Evolutionary conservation across 2,329 filamentous ascomycete genomes (phyloP).

Genomic region (Colletotrichum sp.): DNA sequence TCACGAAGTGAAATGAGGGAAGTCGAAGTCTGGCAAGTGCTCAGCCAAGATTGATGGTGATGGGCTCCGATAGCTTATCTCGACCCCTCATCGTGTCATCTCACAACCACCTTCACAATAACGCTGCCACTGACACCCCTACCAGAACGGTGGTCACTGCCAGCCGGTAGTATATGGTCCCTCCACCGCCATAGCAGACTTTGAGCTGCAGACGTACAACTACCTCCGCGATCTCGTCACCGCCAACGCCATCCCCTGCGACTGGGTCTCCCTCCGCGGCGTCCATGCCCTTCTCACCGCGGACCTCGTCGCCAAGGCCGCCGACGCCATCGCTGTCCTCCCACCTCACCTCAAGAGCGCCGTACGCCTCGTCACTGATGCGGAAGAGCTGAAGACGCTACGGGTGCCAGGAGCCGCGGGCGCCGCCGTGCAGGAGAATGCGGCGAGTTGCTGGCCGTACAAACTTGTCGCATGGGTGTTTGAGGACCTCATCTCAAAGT

Average conservation of each 20-base stretch:
- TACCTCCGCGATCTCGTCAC: conserved; percentile 64
- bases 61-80: neutral
- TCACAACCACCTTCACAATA: neutral
- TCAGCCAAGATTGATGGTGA: neutral
- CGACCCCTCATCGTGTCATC: neutral
- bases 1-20: neutral
- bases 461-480: conserved; percentile 80
- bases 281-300: conserved; percentile 68
- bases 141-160: conserved; percentile 74
- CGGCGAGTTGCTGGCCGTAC: conserved; percentile 81
- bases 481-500: conserved; percentile 54
- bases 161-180: conserved; percentile 72
- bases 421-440: conserved; percentile 67
- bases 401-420: conserved; percentile 63
- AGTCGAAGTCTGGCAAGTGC: neutral
- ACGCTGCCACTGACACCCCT: neutral
- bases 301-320: conserved; percentile 57
- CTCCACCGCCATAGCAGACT: conserved; percentile 66
- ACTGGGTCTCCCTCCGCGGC: conserved; percentile 68
- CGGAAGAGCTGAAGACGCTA: conserved; percentile 51
- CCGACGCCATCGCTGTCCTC: conserved; percentile 56
- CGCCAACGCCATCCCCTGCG: conserved; percentile 66
- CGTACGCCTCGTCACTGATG: conserved; percentile 43
- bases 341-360: conserved; percentile 63
- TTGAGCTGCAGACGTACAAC: conserved; percentile 74